Evolutionary conservation across 1,284 basidiomycete species (phyloP).

Genomic region (Trametes hirsuta): DNA sequence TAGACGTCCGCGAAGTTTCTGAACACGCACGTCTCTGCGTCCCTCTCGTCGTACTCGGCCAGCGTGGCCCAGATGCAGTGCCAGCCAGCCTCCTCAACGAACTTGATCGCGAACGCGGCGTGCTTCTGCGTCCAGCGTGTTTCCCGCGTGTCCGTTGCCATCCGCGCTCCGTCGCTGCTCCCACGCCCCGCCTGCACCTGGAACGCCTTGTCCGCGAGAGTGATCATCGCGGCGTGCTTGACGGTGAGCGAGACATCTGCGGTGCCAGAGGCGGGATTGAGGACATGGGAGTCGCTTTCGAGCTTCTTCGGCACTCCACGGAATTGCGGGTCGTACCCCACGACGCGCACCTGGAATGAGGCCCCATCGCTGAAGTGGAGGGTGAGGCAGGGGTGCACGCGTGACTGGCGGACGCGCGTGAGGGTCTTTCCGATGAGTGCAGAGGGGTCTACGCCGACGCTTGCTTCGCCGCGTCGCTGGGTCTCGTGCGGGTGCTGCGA

Average conservation of each 20-base stretch:
- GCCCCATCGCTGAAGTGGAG: conserved; percentile 58
- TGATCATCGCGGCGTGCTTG: conserved; percentile 55
- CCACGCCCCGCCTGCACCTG: conserved; percentile 15
- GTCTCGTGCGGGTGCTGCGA: background rate
- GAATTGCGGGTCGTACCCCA: conserved; percentile 60
- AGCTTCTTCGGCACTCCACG: conserved; percentile 60
- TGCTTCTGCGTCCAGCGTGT: conserved; percentile 60
- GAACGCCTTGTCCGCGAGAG: conserved; percentile 61
- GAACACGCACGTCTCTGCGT: conserved; percentile 48
- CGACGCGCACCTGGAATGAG: conserved; percentile 59
- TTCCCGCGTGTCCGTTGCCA: conserved; percentile 28
- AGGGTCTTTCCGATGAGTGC: conserved; percentile 56
- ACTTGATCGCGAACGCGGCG: conserved; percentile 51
- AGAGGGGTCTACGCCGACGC: conserved; percentile 50
- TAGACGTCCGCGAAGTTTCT: conserved; percentile 67
- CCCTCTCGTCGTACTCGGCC: conserved; percentile 48
- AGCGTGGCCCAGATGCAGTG: conserved; percentile 67
- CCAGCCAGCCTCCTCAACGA: conserved; percentile 49
- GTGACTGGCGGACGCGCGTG: conserved; percentile 49
- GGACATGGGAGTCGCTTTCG: conserved; percentile 54
- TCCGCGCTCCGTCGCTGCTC: background rate
- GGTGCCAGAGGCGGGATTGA: conserved; percentile 42
- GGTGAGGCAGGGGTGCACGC: conserved; percentile 57
- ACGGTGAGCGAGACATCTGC: conserved; percentile 46
- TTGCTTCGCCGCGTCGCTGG: background rate